Conservation (phyloP, 2,329 filamentous ascomycete genomes). For the Sporothrix humicola region DNA sequence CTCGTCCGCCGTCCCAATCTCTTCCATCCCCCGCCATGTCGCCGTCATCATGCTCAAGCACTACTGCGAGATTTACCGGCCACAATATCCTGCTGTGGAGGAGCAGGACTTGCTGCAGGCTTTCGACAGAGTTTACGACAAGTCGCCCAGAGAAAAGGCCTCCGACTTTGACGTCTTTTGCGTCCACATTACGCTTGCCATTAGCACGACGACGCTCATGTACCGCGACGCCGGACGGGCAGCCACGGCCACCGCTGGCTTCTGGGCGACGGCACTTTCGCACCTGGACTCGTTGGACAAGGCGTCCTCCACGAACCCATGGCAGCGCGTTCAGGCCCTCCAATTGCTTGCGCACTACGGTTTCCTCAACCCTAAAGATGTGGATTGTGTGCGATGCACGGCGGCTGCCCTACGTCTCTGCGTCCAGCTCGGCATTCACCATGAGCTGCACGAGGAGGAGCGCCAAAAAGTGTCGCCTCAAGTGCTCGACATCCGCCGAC, state of each 20-base stretch:
- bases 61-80: conserved; percentile 27
- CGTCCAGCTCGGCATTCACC: conserved; percentile 16
- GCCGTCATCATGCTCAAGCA: conserved; percentile 29
- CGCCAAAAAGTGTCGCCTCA: not conserved
- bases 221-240: conserved; percentile 18
- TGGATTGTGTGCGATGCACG: conserved; percentile 11
- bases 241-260: conserved; percentile 7
- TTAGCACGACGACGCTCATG: conserved; percentile 26
- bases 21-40: conserved; percentile 25
- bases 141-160: not conserved
- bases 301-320: not conserved
- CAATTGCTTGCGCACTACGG: conserved; percentile 9
- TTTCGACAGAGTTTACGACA: conserved; percentile 19
- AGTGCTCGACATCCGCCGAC: not conserved
- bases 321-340: conserved; percentile 4
- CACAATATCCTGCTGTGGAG: conserved; percentile 20
- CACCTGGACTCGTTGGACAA: not conserved
- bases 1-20: conserved; percentile 20
- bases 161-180: conserved; percentile 29
- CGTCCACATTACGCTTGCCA: conserved; percentile 25
- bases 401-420: not conserved
- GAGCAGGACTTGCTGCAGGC: conserved; percentile 5
- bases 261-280: conserved; percentile 14
- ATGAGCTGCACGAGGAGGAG: not conserved
- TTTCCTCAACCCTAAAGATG: conserved; percentile 11